Conservation (phyloP, 2,329 filamentous ascomycete species). For the Venturia carpophila region DNA sequence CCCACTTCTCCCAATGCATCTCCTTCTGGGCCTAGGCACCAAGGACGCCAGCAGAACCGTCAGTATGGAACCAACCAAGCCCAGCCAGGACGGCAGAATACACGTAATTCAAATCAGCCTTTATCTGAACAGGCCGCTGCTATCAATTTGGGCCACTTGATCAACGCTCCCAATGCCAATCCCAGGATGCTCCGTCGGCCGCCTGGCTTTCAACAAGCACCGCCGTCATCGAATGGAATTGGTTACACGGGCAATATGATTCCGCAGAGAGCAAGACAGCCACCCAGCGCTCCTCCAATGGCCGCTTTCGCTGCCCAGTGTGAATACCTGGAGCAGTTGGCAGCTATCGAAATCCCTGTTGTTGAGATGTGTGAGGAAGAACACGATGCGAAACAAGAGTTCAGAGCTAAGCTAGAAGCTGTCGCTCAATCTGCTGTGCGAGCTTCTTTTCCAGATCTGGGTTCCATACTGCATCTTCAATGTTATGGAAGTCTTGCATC, state of each 20-base stretch:
- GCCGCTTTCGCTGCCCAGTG: conserved; percentile 25
- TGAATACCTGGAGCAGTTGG: conserved; percentile 38
- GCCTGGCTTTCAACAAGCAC: not conserved
- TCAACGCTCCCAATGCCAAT: not conserved
- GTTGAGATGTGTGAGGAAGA: conserved; percentile 58
- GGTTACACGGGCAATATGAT: not conserved
- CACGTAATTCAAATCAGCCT: not conserved
- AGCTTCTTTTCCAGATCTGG: conserved; percentile 44
- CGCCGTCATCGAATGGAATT: not conserved
- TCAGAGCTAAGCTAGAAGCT: conserved; percentile 56
- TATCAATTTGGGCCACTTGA: not conserved
- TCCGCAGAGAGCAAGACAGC: not conserved
- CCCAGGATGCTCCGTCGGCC: not conserved
- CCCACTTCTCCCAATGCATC: not conserved
- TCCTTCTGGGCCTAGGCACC: not conserved
- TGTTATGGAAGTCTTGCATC: conserved; percentile 79
- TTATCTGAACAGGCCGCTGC: not conserved
- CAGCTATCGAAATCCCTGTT: conserved; percentile 43
- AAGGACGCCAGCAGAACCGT: conserved; percentile 12
- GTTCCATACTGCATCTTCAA: conserved; percentile 54
- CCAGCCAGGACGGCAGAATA: not conserved
- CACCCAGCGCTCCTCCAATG: conserved; percentile 17
- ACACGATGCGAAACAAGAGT: conserved; percentile 61
- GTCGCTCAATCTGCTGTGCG: conserved; percentile 55
- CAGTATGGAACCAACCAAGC: not conserved